Base-by-base conservation (phyloP, 768 basidiomycete species). In the Mycena vitilis region DNA sequence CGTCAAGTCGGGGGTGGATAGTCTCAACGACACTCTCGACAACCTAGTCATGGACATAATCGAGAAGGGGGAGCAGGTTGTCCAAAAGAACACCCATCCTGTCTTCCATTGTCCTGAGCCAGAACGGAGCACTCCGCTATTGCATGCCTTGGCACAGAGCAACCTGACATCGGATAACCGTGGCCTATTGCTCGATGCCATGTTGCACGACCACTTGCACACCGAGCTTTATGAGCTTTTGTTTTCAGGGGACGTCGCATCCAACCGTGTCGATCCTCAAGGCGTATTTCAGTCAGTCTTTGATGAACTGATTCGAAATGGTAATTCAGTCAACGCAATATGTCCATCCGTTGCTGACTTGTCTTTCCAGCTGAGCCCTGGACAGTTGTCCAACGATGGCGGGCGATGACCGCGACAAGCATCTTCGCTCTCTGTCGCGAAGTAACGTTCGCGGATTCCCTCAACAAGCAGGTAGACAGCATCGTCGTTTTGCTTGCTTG, bases 151-250 rank as follows among this genome's bases (percentile, higher is more conserved):
- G 30, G 30, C 47, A n/a, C 30, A 55, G 53, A 22, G 61, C 62
- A 40, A 53, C 42, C 20, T 30, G 30, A 53, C 2, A 23, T 10
- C 52, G 61, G 71, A 73, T 36, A 64, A 60, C 8, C 71, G 73
- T 8, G 71, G 71, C 44, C 65, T 74, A 15, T 37, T 74, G 18
- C 63, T 74, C 16, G 73, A 74, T 34, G 73, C 73, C 4, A 23
- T n/a, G 12, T 34, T 71, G n/a, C 73, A 74, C 54, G 44, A 67
- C 20, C 12, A 5, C 9, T 40, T 71, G 16, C 16, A 70, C 23
- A 7, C 7, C 4, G 36, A 57, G 36, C 58, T 74, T 30, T 16
- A 73, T 25, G 22, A 1, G 2, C 18, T 71, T 0, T 68, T 72
- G 45, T 73, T 70, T 45, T 58, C 62, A 1, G 62, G 63, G 36